These are phyloP conservation scores for Sinapis alba DNA, from an alignment of 441 rosid species.

Conservation along the genomic window DNA sequence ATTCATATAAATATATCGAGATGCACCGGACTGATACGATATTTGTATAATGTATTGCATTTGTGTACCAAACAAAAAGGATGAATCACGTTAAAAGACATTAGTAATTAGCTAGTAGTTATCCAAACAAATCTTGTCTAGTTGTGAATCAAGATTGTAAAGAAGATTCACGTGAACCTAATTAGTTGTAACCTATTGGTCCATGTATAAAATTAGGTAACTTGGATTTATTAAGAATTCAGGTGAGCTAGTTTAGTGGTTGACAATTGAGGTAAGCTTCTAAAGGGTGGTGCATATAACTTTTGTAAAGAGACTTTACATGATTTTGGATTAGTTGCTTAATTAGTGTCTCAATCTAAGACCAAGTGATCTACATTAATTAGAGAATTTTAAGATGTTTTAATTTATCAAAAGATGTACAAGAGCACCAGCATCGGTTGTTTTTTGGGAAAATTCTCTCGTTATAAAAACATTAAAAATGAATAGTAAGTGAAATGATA, in stretches of 20 bases:
- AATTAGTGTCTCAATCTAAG: neutral
- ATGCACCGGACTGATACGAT: neutral
- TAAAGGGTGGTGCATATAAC: neutral
- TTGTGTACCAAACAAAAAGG: neutral
- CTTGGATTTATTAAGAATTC: neutral
- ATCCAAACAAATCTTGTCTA: neutral
- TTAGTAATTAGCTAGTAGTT: neutral
- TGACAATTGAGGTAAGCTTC: neutral
- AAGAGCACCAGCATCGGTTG: no score
- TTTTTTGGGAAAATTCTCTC: no score
- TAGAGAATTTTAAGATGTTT: neutral
- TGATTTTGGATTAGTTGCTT: neutral
- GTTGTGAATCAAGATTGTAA: neutral
- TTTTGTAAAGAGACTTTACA: neutral
- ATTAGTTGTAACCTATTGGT: neutral
- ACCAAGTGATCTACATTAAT: neutral
- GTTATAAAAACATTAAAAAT: no score
- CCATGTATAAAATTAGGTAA: neutral
- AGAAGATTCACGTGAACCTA: neutral
- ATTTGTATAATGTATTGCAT: neutral
- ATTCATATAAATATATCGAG: neutral
- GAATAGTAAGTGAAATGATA: no score
- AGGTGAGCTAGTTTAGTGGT: neutral
- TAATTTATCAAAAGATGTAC: neutral
- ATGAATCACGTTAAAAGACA: neutral